phyloP scores from a whole-genome alignment of 169 alveolate species.

The Toxoplasma gondii region DNA sequence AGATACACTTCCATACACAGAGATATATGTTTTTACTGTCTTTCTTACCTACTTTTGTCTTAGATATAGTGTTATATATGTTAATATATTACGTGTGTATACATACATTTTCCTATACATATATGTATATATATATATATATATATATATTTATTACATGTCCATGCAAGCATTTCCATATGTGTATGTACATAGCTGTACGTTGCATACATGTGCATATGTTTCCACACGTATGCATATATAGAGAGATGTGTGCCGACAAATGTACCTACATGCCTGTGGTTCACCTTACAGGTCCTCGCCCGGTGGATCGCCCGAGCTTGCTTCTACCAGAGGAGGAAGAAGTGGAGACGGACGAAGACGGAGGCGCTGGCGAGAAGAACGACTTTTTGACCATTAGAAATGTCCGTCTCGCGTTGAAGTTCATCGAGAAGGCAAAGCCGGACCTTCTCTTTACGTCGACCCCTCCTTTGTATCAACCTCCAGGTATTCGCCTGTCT shows the following conservation, averaged over 20 bases:
- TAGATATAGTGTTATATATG: no score
- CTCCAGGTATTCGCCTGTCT: background rate
- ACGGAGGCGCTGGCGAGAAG: background rate
- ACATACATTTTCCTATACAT: background rate
- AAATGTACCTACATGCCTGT: background rate
- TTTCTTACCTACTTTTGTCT: no score
- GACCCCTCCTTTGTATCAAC: constrained; percentile 24
- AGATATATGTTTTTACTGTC: no score
- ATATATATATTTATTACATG: no score
- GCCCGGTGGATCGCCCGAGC: constrained; percentile 3
- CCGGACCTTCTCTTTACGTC: constrained; percentile 27
- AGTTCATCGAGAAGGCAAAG: background rate
- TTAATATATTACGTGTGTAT: background rate
- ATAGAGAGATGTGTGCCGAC: background rate
- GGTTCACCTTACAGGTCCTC: background rate
- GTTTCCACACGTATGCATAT: background rate
- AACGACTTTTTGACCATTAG: background rate
- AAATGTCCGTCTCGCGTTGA: constrained; percentile 24
- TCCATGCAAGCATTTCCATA: no score
- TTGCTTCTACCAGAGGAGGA: background rate
- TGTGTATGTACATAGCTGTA: no score
- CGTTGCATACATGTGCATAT: background rate
- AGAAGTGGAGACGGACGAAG: background rate
- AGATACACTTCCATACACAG: no score
- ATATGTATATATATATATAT: background rate